Evolutionary conservation across 208 protist species (phyloP).

Genomic region (Crithidia fasciculata): DNA sequence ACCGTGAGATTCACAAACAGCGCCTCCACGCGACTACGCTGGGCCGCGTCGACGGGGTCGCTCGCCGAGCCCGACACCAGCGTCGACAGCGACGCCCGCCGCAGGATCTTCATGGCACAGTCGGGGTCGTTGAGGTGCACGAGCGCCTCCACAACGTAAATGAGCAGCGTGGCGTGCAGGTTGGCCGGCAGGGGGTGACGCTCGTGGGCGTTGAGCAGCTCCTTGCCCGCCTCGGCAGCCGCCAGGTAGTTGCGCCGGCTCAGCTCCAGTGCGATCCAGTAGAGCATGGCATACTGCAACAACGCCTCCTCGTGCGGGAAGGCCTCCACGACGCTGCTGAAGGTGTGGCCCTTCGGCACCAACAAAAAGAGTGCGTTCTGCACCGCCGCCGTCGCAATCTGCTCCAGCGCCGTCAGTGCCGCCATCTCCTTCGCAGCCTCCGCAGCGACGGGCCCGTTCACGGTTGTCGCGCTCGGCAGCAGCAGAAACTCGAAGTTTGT

Average conservation of each 20-base stretch:
- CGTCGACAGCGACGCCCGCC: constrained; percentile 65
- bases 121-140: constrained; percentile 85
- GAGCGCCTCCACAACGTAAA: constrained; percentile 84
- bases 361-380: constrained; percentile 88
- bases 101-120: constrained; percentile 72
- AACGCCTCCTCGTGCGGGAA: constrained; percentile 66
- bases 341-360: constrained; percentile 64
- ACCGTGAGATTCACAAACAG: constrained; percentile 86
- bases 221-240: constrained; percentile 67
- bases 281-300: constrained; percentile 78
- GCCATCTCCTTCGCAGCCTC: constrained; percentile 35
- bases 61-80: constrained; percentile 49
- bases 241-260: constrained; percentile 78
- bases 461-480: constrained; percentile 65
- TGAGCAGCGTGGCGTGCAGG: constrained; percentile 78
- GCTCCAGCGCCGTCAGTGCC: constrained; percentile 43
- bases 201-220: constrained; percentile 74
- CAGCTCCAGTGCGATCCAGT: constrained; percentile 81
- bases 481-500: constrained; percentile 84
- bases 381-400: constrained; percentile 58
- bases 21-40: constrained; percentile 83
- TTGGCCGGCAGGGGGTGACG: constrained; percentile 58
- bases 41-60: constrained; percentile 61
- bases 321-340: constrained; percentile 56
- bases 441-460: constrained; percentile 44